phyloP scores from a whole-genome alignment of 805 yeast genomes.

The Isabelozyma gotoi region DNA sequence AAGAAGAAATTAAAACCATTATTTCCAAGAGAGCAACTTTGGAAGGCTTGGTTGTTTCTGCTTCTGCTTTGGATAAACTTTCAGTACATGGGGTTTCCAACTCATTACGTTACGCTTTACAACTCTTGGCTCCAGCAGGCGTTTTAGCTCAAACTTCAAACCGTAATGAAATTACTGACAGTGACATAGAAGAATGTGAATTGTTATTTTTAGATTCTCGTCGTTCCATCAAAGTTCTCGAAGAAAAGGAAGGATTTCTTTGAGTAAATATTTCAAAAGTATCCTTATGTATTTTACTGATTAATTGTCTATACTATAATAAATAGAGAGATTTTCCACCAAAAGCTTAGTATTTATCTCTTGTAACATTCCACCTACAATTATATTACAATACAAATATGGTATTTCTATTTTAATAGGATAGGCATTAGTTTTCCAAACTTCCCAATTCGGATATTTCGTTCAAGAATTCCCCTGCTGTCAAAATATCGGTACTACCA shows the following conservation, averaged over 20 bases:
- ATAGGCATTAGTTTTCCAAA: neutral
- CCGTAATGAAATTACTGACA: slow-evolving; percentile 62
- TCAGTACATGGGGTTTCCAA: slow-evolving; percentile 74
- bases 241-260: slow-evolving; percentile 42
- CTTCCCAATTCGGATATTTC: slow-evolving; percentile 61
- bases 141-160: slow-evolving; percentile 74
- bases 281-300: neutral
- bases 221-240: slow-evolving; percentile 73
- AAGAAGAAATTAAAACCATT: slow-evolving; percentile 78
- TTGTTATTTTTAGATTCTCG: slow-evolving; percentile 80
- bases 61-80: slow-evolving; percentile 71
- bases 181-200: slow-evolving; percentile 84
- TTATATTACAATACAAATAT: no score
- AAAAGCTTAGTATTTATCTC: no score
- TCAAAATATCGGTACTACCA: slow-evolving; percentile 78
- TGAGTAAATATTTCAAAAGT: no score
- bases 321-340: neutral
- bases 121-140: slow-evolving; percentile 87
- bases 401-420: neutral
- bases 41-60: slow-evolving; percentile 65
- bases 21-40: slow-evolving; percentile 78
- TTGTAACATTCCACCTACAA: neutral
- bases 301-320: neutral
- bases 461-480: slow-evolving; percentile 66
- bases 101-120: slow-evolving; percentile 89